phyloP scores from a whole-genome alignment of 2,329 filamentous ascomycete genomes.

The Ceratocystis lukuohia region DNA sequence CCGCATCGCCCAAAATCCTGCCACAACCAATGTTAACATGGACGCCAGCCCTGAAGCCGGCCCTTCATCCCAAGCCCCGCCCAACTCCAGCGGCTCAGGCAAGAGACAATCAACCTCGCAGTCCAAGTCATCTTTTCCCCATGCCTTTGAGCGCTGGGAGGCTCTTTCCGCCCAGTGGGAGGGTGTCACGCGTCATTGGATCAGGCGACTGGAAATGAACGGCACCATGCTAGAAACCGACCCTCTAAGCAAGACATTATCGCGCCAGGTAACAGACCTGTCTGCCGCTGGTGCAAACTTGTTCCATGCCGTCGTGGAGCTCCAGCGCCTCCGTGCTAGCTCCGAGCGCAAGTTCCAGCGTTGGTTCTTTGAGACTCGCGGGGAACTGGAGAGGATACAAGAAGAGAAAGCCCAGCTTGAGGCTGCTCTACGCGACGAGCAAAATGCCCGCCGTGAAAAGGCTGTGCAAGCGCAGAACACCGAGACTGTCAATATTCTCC shows the following conservation, averaged over 20 bases:
- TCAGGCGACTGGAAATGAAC: slow-evolving; percentile 81
- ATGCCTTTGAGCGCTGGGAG: slow-evolving; percentile 97
- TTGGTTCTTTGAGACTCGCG: slow-evolving; percentile 93
- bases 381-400: slow-evolving; percentile 71
- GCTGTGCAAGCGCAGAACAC: slow-evolving; percentile 15
- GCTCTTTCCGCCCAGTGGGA: slow-evolving; percentile 96
- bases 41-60: slow-evolving; percentile 9
- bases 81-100: slow-evolving; percentile 18
- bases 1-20: slow-evolving; percentile 13
- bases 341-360: slow-evolving; percentile 96
- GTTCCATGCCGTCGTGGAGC: slow-evolving; percentile 92
- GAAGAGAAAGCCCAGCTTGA: slow-evolving; percentile 76
- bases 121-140: slow-evolving; percentile 60
- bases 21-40: slow-evolving; percentile 9
- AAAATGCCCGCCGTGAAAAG: slow-evolving; percentile 57
- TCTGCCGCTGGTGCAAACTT: slow-evolving; percentile 93
- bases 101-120: slow-evolving; percentile 22
- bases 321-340: slow-evolving; percentile 83
- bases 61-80: slow-evolving; percentile 21
- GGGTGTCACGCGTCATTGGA: slow-evolving; percentile 93
- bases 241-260: slow-evolving; percentile 74
- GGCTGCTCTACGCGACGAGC: slow-evolving; percentile 58
- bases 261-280: slow-evolving; percentile 90
- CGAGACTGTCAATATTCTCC: slow-evolving; percentile 30
- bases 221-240: slow-evolving; percentile 71